A percentile compares a stretch with the other conserved stretches of the same genome.
Conservation (phyloP, 2,329 filamentous ascomycete genomes). For the Didymellaceae sp. region DNA sequence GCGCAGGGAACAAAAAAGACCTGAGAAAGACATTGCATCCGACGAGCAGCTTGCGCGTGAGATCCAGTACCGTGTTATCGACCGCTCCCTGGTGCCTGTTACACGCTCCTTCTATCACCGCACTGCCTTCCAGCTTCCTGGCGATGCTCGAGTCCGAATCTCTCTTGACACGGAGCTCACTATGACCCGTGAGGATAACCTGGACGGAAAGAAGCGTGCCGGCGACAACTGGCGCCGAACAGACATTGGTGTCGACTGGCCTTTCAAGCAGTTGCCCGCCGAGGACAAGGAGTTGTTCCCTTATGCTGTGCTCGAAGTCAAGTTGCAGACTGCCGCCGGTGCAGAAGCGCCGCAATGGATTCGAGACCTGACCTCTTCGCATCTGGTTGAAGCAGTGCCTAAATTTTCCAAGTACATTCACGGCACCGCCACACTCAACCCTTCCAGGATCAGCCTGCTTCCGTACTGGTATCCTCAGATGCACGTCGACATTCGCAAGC, state of each 20-base stretch:
- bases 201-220: constrained; percentile 76
- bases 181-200: constrained; percentile 93
- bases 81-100: constrained; percentile 84
- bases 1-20: constrained; percentile 92
- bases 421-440: constrained; percentile 86
- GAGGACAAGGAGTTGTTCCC: constrained; percentile 91
- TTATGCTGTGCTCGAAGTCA: constrained; percentile 95
- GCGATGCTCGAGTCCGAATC: constrained; percentile 93
- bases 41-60: constrained; percentile 89
- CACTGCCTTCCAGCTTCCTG: constrained; percentile 95
- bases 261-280: constrained; percentile 85
- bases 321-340: constrained; percentile 93
- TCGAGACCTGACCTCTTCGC: constrained; percentile 86
- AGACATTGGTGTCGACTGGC: constrained; percentile 96
- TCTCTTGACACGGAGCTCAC: constrained; percentile 95
- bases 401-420: constrained; percentile 99
- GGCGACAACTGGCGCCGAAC: constrained; percentile 95
- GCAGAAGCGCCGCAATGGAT: constrained; percentile 98
- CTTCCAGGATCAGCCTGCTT: constrained; percentile 83
- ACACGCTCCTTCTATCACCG: constrained; percentile 98
- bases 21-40: constrained; percentile 86
- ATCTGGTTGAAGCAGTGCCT: constrained; percentile 96
- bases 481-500: constrained; percentile 96
- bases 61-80: constrained; percentile 90
- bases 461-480: constrained; percentile 99